These are phyloP conservation scores for Orbilia quercus DNA, from an alignment of 2,329 filamentous ascomycete genomes.

Conservation along the genomic window DNA sequence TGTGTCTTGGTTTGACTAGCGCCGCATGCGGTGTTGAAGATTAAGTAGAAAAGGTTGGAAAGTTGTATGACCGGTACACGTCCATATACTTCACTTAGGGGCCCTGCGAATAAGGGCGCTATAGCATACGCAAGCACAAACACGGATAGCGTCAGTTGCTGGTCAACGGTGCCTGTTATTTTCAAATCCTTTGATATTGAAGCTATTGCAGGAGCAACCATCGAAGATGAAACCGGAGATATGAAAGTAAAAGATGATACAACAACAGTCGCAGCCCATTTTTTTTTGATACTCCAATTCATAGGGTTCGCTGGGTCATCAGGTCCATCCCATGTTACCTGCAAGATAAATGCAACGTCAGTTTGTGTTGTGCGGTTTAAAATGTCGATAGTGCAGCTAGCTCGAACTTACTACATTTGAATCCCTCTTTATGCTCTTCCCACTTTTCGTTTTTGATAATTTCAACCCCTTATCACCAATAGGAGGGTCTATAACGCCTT, in stretches of 20 bases:
- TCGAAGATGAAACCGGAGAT: conserved; percentile 73
- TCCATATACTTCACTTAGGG: conserved; percentile 70
- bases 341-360: conserved; percentile 9
- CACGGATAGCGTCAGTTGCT: conserved; percentile 68
- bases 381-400: neutral
- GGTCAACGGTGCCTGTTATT: conserved; percentile 65
- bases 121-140: conserved; percentile 70
- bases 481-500: conserved; percentile 14
- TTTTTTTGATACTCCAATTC: conserved; percentile 70
- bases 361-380: conserved; percentile 42
- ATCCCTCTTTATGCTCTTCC: conserved; percentile 34
- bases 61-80: conserved; percentile 69
- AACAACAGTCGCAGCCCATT: conserved; percentile 70
- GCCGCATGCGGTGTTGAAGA: conserved; percentile 72
- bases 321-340: conserved; percentile 46
- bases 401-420: conserved; percentile 49
- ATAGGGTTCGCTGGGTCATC: conserved; percentile 68
- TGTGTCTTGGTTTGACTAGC: conserved; percentile 68
- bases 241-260: conserved; percentile 72
- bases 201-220: conserved; percentile 68
- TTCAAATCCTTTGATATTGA: conserved; percentile 69
- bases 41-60: conserved; percentile 69
- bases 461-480: conserved; percentile 34
- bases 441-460: conserved; percentile 43
- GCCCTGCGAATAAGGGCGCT: conserved; percentile 68